A percentile compares a stretch with the other conserved stretches of the same genome.
Conservation (phyloP, 257 asterid genomes). For the Solanum peruvianum region DNA sequence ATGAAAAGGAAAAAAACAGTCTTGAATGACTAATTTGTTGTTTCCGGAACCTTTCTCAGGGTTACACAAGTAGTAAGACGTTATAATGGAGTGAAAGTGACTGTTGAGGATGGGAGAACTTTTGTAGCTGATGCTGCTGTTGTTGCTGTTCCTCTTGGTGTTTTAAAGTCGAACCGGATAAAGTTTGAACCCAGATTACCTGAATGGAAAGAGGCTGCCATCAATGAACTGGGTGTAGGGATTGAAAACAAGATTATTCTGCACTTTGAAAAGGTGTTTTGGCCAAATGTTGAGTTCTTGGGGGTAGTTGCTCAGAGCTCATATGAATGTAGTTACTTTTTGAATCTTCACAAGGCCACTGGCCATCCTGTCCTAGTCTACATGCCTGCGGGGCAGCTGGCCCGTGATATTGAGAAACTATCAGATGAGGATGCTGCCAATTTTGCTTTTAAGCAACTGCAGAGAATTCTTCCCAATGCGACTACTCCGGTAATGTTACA, state of each 20-base stretch:
- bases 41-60: conserved; percentile 16
- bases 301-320: conserved; percentile 89
- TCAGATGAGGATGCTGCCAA: conserved; percentile 82
- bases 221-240: conserved; percentile 78
- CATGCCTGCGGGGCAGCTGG: conserved; percentile 94
- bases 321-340: conserved; percentile 84
- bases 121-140: conserved; percentile 93
- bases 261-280: conserved; percentile 70
- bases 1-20: not conserved
- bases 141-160: conserved; percentile 84
- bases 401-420: conserved; percentile 84
- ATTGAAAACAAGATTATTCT: conserved; percentile 90
- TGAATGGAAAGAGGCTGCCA: conserved; percentile 91
- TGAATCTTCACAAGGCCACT: conserved; percentile 95
- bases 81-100: conserved; percentile 70
- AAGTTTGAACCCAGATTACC: conserved; percentile 86
- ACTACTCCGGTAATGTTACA: conserved; percentile 55
- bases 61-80: conserved; percentile 70
- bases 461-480: conserved; percentile 77
- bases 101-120: conserved; percentile 75
- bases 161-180: conserved; percentile 58
- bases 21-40: not conserved
- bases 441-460: conserved; percentile 70
- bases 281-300: conserved; percentile 97
- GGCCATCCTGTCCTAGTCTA: conserved; percentile 88